Conservation (phyloP, 495 filamentous ascomycete genomes). For the Hypoxylon rickii region DNA sequence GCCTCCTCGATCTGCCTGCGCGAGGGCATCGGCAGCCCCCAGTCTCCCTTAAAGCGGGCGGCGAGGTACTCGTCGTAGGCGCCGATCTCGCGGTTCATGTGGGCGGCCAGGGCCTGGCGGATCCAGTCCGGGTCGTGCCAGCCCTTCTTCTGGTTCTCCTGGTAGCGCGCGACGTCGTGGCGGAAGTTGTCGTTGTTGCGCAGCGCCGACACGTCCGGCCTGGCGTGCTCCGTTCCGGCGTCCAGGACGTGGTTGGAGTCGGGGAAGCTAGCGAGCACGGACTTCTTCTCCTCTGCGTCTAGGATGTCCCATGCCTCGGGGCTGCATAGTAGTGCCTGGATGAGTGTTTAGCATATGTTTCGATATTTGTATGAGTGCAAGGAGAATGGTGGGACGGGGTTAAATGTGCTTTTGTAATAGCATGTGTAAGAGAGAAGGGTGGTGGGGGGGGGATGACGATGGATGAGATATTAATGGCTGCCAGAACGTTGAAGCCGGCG, state of each 20-base stretch:
- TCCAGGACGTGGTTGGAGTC: constrained; percentile 46
- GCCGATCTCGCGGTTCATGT: constrained; percentile 65
- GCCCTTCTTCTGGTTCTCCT: constrained; percentile 62
- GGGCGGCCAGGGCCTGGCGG: constrained; percentile 63
- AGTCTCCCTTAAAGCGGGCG: constrained; percentile 67
- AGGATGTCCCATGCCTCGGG: constrained; percentile 63
- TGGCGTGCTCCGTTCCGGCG: constrained; percentile 37
- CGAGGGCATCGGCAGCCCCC: constrained; percentile 63
- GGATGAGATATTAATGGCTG: background rate
- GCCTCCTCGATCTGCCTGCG: background rate
- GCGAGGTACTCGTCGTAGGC: constrained; percentile 72
- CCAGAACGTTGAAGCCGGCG: too few relatives aligned
- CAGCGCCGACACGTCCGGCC: constrained; percentile 43
- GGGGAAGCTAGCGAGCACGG: constrained; percentile 62
- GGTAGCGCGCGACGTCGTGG: constrained; percentile 47
- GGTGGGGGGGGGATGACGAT: background rate
- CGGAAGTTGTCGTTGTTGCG: constrained; percentile 52
- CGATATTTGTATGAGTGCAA: too few relatives aligned
- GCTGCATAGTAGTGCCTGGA: constrained; percentile 59
- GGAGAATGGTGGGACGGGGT: too few relatives aligned
- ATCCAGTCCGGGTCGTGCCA: constrained; percentile 70
- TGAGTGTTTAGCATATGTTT: too few relatives aligned
- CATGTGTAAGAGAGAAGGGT: background rate
- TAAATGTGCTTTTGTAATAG: too few relatives aligned
- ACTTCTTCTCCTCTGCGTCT: constrained; percentile 57